A percentile compares a stretch with the other conserved stretches of the same genome.
Evolutionary conservation across 495 filamentous ascomycete species (phyloP).

Genomic region (Penicillium atrosanguineum): DNA sequence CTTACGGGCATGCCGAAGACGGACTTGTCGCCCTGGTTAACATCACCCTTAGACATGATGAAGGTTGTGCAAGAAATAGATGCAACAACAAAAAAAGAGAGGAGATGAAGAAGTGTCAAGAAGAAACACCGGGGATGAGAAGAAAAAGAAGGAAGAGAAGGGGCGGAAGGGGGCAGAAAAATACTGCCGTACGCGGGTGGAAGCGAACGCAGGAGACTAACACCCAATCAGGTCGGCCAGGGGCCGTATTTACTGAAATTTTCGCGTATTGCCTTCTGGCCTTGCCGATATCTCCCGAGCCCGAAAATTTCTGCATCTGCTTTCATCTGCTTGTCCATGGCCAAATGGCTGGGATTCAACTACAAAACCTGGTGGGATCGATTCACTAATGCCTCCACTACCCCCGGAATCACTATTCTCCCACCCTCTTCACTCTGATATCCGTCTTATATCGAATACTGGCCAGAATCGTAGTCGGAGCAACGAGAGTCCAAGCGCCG

Average conservation of each 20-base stretch:
- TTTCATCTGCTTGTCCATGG: not conserved
- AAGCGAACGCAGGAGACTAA: conserved; percentile 39
- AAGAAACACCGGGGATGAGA: conserved; percentile 40
- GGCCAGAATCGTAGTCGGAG: conserved; percentile 14
- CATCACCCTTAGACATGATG: conserved; percentile 51
- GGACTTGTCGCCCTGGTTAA: conserved; percentile 64
- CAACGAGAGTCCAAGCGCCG: conserved; percentile 23
- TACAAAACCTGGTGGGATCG: not conserved
- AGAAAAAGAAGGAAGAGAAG: conserved; percentile 32
- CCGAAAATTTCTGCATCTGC: conserved; percentile 24
- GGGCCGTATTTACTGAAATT: conserved; percentile 14
- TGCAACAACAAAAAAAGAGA: conserved; percentile 40
- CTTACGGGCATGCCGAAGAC: conserved; percentile 83
- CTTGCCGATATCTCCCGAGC: conserved; percentile 49
- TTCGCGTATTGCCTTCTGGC: conserved; percentile 12
- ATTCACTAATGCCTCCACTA: not conserved
- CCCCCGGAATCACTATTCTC: too few species aligned
- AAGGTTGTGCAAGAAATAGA: conserved; percentile 42
- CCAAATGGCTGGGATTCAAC: not conserved
- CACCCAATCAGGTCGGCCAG: conserved; percentile 27
- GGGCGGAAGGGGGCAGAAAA: conserved; percentile 40
- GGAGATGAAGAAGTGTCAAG: conserved; percentile 43
- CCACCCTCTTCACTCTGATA: not conserved
- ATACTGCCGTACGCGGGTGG: conserved; percentile 44
- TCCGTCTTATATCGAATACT: not conserved